Base-by-base conservation (phyloP, 2,329 filamentous ascomycete genomes). In the Talaromyces sp. region DNA sequence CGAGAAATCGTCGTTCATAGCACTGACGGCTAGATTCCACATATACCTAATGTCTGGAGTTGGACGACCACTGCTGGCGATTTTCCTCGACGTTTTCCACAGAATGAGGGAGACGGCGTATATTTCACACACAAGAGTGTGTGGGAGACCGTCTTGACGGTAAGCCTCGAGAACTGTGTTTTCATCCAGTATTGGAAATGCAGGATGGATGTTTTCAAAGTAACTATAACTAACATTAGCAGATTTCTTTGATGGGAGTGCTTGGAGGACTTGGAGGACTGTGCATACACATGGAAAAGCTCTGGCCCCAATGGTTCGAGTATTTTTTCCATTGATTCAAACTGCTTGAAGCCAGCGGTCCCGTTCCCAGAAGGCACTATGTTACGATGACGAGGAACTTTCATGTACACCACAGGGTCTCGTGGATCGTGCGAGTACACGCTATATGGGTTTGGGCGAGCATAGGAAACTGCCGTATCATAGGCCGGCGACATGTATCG, bases 11-110 rank as follows among this genome's bases (percentile, higher is more conserved):
- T 85, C 82, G 61, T 83, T 82, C 5, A 84, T 71, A 0, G 82
- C 81, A 61, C 82, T 80, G 14, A 78, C 81, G 16, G 82, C 81
- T 23, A 83, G 75, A 59, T 85, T 85, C 83, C 83, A 86, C 34
- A 83, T 77, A 65, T 82, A 85, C 14, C 80, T 77, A 12, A 75
- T 71, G 65, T 85, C 82, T 0, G 83, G 83, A 0, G 71, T 70
- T 10, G 63, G 65, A 31, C 62, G 62, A 31, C 61, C 55, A 36
- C 52, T 62, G 27, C 63, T 62, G 5, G 54, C 55, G 23, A 65
- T 64, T 4, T 61, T 62, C 23, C 56, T 61, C 1, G 76, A 76
- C 33, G 73, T 73, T n/a, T 72, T 69, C 83, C 83, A 85, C 61
- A 80, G 82, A 1, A 80, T 74, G 1, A 83, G 68, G 0, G 79